Percentiles rank a stretch among this genome's conserved stretches.
phyloP scores from a whole-genome alignment of 306 rosid genomes.

The Quercus wislizeni region DNA sequence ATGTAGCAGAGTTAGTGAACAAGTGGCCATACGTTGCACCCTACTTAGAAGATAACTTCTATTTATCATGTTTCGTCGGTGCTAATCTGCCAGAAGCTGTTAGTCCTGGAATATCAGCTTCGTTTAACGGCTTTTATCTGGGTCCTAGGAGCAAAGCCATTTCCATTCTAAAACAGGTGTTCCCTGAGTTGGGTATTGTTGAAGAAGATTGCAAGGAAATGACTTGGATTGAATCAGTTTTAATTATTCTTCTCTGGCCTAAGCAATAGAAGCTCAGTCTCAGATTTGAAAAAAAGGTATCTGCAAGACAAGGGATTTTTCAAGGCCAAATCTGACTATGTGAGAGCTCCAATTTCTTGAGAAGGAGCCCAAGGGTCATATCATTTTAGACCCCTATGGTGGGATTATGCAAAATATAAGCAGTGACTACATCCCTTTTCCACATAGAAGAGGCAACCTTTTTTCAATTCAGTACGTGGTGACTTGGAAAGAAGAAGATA shows the following conservation, averaged over 20 bases:
- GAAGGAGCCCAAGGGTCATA: constrained; percentile 57
- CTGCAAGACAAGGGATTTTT: constrained; percentile 43
- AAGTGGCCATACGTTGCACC: constrained; percentile 79
- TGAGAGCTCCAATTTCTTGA: constrained; percentile 46
- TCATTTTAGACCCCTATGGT: constrained; percentile 67
- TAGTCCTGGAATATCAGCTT: constrained; percentile 42
- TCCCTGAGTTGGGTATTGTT: constrained; percentile 44
- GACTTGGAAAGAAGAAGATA: constrained; percentile 51
- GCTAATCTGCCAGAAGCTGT: constrained; percentile 55
- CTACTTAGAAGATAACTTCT: constrained; percentile 45
- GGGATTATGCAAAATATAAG: constrained; percentile 63
- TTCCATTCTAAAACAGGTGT: constrained; percentile 33
- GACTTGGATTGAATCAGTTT: constrained; percentile 73
- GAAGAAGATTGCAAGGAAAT: constrained; percentile 59
- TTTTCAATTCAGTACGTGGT: constrained; percentile 66
- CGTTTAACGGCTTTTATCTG: constrained; percentile 53
- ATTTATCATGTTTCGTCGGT: constrained; percentile 64
- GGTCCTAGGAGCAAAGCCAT: constrained; percentile 35
- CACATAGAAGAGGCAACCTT: constrained; percentile 67
- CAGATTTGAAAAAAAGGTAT: constrained; percentile 51
- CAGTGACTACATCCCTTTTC: constrained; percentile 65
- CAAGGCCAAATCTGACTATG: constrained; percentile 77
- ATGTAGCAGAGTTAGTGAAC: constrained; percentile 43
- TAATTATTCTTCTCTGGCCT: constrained; percentile 59
- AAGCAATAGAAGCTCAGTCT: constrained; percentile 30